These are phyloP conservation scores for Kodamaea lidongshanica DNA, from an alignment of 805 yeast genomes.

Conservation along the genomic window DNA sequence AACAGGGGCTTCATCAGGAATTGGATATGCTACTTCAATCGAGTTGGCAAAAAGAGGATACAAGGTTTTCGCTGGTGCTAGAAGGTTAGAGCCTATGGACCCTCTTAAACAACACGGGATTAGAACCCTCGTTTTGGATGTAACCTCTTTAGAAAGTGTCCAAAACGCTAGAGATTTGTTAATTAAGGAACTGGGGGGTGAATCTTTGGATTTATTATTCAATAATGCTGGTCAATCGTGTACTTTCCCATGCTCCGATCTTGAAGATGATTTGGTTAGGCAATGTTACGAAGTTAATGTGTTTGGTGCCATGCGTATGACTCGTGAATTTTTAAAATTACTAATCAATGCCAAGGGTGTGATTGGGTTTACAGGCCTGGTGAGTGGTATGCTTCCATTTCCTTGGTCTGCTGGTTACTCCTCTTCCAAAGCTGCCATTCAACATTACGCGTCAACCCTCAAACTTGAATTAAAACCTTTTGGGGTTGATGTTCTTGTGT, in stretches of 20 bases:
- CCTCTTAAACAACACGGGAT: slow-evolving; percentile 42
- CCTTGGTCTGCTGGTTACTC: slow-evolving; percentile 67
- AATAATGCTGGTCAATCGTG: slow-evolving; percentile 79
- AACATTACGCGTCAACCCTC: slow-evolving; percentile 58
- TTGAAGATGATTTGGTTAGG: slow-evolving; percentile 45
- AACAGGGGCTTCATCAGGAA: slow-evolving; percentile 55
- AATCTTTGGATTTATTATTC: slow-evolving; percentile 52
- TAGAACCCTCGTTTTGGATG: slow-evolving; percentile 49
- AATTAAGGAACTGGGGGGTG: slow-evolving; percentile 32
- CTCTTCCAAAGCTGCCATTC: slow-evolving; percentile 70
- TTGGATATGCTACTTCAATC: slow-evolving; percentile 44
- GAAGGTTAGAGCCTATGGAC: slow-evolving; percentile 58
- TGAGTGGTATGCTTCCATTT: slow-evolving; percentile 59
- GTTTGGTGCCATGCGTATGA: slow-evolving; percentile 59
- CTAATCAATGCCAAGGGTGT: slow-evolving; percentile 62
- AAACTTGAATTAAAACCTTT: slow-evolving; percentile 66
- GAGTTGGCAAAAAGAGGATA: slow-evolving; percentile 49
- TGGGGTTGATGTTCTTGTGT: slow-evolving; percentile 62
- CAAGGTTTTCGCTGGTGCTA: slow-evolving; percentile 67
- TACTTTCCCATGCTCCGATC: slow-evolving; percentile 64
- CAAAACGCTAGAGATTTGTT: slow-evolving; percentile 37
- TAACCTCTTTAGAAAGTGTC: slow-evolving; percentile 46
- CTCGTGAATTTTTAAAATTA: slow-evolving; percentile 50
- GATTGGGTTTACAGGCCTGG: slow-evolving; percentile 69
- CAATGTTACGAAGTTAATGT: slow-evolving; percentile 62